phyloP scores from a whole-genome alignment of 2,329 filamentous ascomycete genomes.

The Venturiaceae sp. region DNA sequence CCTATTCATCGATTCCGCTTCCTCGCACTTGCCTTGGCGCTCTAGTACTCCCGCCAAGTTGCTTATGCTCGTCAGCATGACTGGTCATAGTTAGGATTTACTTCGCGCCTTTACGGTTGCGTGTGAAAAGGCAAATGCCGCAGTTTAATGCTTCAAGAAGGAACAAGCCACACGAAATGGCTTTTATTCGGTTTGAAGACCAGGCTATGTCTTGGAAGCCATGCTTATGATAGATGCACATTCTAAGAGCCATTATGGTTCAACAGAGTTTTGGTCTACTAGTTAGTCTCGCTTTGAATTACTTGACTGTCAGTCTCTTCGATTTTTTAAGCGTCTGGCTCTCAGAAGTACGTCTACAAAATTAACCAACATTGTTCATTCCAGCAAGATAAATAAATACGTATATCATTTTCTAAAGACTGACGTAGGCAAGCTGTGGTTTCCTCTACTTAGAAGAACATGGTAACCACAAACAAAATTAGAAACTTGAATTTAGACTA shows the following conservation, averaged over 20 bases:
- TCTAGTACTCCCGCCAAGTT: conserved; percentile 6
- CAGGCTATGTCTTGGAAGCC: not conserved
- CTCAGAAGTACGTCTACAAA: too few species aligned
- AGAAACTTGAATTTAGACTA: too few species aligned
- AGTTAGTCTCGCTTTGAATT: too few species aligned
- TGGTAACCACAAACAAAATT: too few species aligned
- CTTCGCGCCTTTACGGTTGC: not conserved
- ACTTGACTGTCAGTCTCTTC: too few species aligned
- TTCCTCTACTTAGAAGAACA: too few species aligned
- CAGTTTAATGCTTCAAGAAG: not conserved
- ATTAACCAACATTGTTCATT: too few species aligned
- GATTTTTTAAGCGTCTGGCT: too few species aligned
- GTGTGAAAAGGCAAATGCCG: not conserved
- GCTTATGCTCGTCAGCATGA: conserved; percentile 3
- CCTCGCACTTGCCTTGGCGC: conserved; percentile 8
- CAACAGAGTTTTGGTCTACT: too few species aligned
- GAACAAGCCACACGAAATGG: not conserved
- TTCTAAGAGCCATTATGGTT: not conserved
- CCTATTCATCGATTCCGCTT: conserved; percentile 11
- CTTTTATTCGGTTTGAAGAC: not conserved
- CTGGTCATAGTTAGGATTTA: not conserved
- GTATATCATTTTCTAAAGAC: too few species aligned
- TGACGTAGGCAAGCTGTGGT: too few species aligned
- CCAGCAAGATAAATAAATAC: too few species aligned
- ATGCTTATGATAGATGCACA: not conserved